Evolutionary conservation across 129 eudicot species (phyloP).

Genomic region (Deinandra increscens): DNA sequence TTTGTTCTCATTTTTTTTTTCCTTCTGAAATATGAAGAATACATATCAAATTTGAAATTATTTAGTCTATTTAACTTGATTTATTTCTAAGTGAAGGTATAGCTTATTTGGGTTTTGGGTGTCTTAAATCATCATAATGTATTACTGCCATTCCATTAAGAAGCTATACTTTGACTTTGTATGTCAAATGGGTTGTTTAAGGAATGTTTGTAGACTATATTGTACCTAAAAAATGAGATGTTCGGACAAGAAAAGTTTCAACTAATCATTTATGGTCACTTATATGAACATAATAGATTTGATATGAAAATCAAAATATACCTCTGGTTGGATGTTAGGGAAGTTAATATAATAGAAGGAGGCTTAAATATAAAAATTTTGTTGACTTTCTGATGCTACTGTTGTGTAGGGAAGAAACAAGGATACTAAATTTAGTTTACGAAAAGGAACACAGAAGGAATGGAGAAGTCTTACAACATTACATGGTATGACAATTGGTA

Average conservation of each 20-base stretch:
- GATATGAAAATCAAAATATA: background rate
- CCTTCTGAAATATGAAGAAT: background rate
- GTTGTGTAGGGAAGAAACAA: constrained; percentile 33
- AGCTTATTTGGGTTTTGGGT: no score
- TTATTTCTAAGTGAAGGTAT: no score
- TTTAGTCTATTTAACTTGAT: background rate
- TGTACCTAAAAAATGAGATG: background rate
- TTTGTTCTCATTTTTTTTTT: background rate
- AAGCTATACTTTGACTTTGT: background rate
- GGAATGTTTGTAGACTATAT: background rate
- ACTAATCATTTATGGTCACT: constrained; percentile 1
- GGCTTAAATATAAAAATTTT: background rate
- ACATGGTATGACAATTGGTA: constrained; percentile 31
- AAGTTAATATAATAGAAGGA: background rate
- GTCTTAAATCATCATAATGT: no score
- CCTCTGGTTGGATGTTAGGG: background rate
- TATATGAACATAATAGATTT: background rate
- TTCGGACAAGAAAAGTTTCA: background rate
- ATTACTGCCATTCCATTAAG: background rate
- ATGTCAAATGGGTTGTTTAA: background rate
- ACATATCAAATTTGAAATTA: background rate
- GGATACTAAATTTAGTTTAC: constrained; percentile 16
- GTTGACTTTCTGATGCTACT: constrained; percentile 7
- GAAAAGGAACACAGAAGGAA: constrained; percentile 12
- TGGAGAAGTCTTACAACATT: constrained; percentile 36